Base-by-base conservation (phyloP, 306 rosid genomes). In the Dicorynia guianensis region DNA sequence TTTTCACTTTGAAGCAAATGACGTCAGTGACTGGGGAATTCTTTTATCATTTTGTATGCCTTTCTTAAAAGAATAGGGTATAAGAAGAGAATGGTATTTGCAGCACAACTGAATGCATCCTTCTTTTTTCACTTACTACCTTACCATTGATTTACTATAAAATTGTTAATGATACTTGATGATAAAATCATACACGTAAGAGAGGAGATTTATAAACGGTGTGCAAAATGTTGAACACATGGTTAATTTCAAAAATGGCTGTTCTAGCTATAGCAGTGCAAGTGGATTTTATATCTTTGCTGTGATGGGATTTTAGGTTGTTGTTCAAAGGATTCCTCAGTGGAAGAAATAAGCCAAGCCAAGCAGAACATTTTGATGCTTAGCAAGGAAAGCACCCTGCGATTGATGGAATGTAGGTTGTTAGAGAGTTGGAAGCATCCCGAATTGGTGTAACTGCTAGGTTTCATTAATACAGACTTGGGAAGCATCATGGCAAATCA, bases 301-400 rank as follows among this genome's bases (percentile, higher is more conserved):
- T 25, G 6, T 56, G 14, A 52, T 69, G 65, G 47, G 8, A 13
- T 48, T 64, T 58, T 39, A 85, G 85, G 85, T 85, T 5, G 79
- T 74, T 64, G 88, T 81, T 75, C 88, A 85, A 60, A 85, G 83
- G 84, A 81, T 78, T 69, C 88, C 83, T 52, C 86, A 81, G 54
- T 38, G 79, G 85, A 85, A 85, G 79, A 85, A 85, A 69, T 11
- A 69, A 60, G 67, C 62, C 36, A 56, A 63, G 34, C 66, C 65
- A 54, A 68, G 66, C 63, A 4, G 74, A 63, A 44, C 19, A 49
- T 67, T 43, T 25, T 17, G 80, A 74, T 52, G 59, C 66, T 18
- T 30, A 49, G 49, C 44, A 60, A 42, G 56, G 33, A 52, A 43
- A 67, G 44, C 54, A 49, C 54, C 77, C 35, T 67, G 3, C 34